phyloP scores from a whole-genome alignment of 805 yeast genomes.

The Candida suzukii region DNA sequence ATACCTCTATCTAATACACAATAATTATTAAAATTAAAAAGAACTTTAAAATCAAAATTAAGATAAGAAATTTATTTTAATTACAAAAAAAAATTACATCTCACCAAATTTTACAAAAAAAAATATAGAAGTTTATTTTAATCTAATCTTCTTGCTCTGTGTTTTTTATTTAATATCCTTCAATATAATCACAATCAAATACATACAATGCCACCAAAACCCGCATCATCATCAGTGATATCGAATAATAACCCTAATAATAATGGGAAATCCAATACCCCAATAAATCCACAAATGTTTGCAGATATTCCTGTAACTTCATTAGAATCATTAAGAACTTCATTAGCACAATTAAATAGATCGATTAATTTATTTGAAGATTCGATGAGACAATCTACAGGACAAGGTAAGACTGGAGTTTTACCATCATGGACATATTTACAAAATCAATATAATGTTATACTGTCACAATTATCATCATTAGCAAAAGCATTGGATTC shows the following conservation, averaged over 20 bases:
- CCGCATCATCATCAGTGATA: background rate
- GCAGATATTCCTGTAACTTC: conserved; percentile 51
- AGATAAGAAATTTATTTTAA: too few species aligned
- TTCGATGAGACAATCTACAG: conserved; percentile 36
- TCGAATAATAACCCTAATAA: too few species aligned
- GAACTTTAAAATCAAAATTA: too few species aligned
- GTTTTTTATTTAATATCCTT: too few species aligned
- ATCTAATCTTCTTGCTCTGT: too few species aligned
- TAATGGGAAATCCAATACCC: too few species aligned
- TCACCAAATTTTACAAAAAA: too few species aligned
- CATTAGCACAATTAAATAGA: conserved; percentile 55
- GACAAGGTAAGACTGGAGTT: conserved; percentile 30
- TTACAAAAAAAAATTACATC: too few species aligned
- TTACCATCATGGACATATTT: conserved; percentile 53
- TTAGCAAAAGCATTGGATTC: conserved; percentile 63
- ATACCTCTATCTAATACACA: background rate
- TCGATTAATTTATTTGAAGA: conserved; percentile 51
- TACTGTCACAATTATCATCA: conserved; percentile 74
- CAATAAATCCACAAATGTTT: conserved; percentile 2
- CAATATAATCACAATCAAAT: too few species aligned
- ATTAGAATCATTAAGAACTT: conserved; percentile 53
- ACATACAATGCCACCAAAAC: background rate
- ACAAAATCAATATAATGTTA: conserved; percentile 78
- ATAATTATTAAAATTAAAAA: too few species aligned
- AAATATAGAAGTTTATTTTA: too few species aligned